These are phyloP conservation scores for Litsea cubeba DNA, from an alignment of 164 flowering plant species.

Conservation along the genomic window DNA sequence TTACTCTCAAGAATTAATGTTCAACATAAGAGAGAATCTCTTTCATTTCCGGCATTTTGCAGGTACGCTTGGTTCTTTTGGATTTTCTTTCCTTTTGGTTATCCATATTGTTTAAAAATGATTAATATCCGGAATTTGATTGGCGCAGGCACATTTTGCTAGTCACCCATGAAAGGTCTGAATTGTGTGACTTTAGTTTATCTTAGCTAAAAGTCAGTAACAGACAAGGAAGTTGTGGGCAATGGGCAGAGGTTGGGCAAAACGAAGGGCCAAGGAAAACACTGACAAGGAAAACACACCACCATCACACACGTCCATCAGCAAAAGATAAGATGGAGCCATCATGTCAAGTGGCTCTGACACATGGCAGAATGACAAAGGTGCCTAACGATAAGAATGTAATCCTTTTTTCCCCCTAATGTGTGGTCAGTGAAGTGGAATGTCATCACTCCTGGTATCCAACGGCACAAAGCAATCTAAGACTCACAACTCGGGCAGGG, in stretches of 20 bases:
- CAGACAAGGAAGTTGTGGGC: not conserved
- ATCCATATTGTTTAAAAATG: no score
- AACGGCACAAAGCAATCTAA: not conserved
- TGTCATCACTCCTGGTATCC: not conserved
- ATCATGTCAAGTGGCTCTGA: not conserved
- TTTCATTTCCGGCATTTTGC: no score
- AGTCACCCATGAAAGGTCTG: no score
- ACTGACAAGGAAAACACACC: not conserved
- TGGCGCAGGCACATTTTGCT: no score
- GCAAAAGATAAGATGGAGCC: slow-evolving; percentile 21
- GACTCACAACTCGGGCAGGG: not conserved
- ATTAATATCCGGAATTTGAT: no score
- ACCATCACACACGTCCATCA: slow-evolving; percentile 7
- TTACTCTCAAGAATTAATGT: no score
- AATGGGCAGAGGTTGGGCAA: not conserved
- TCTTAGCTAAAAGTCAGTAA: no score
- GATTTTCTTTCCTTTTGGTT: no score
- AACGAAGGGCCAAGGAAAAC: not conserved
- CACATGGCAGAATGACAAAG: slow-evolving; percentile 20
- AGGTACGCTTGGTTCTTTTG: no score
- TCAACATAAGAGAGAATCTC: no score
- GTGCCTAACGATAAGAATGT: slow-evolving; percentile 23
- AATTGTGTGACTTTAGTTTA: no score
- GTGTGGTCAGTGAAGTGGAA: slow-evolving; percentile 13
- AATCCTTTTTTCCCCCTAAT: slow-evolving; percentile 2